Evolutionary conservation across 2,329 filamentous ascomycete genomes (phyloP).

Genomic region (Rhytidhysteron rufulum): DNA sequence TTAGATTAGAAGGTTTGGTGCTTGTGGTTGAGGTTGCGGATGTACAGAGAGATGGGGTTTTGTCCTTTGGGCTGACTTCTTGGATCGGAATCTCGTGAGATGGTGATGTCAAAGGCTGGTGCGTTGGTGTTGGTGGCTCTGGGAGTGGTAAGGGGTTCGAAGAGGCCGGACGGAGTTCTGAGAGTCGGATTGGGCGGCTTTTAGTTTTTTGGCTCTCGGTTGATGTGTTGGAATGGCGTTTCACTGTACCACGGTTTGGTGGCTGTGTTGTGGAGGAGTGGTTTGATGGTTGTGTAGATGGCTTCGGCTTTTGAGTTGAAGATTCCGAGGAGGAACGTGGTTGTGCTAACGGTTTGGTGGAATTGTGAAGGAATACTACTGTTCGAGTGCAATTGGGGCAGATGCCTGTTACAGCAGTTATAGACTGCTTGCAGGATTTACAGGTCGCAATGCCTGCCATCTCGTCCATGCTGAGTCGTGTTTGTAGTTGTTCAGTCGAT

Average conservation of each 20-base stretch:
- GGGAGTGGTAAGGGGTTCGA: conserved; percentile 3
- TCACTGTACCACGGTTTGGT: too few relatives aligned
- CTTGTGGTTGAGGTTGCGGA: too few relatives aligned
- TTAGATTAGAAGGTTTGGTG: too few relatives aligned
- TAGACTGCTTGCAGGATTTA: conserved; percentile 25
- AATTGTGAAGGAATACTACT: too few relatives aligned
- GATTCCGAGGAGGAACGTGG: too few relatives aligned
- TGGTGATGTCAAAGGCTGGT: too few relatives aligned
- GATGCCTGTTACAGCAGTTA: conserved; percentile 22
- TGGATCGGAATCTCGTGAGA: too few relatives aligned
- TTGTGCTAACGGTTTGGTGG: conserved; percentile 18
- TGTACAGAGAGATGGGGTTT: too few relatives aligned
- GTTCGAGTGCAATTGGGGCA: conserved; percentile 24
- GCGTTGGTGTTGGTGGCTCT: too few relatives aligned
- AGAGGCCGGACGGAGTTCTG: conserved; percentile 23
- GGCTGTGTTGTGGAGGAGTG: conserved; percentile 16
- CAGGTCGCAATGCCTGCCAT: conserved; percentile 25
- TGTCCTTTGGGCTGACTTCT: too few relatives aligned
- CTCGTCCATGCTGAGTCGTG: conserved; percentile 6
- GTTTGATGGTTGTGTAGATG: conserved; percentile 5
- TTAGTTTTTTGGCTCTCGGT: too few relatives aligned
- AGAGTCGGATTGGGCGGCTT: conserved; percentile 28
- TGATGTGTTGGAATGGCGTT: conserved; percentile 12
- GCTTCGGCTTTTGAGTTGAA: too few relatives aligned
- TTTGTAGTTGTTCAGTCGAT: neutral